Percentiles rank a stretch among this genome's conserved stretches.
These are phyloP conservation scores for Coemansia sp. DNA, from an alignment of 192 early-diverging fungal genomes.

Conservation along the genomic window DNA sequence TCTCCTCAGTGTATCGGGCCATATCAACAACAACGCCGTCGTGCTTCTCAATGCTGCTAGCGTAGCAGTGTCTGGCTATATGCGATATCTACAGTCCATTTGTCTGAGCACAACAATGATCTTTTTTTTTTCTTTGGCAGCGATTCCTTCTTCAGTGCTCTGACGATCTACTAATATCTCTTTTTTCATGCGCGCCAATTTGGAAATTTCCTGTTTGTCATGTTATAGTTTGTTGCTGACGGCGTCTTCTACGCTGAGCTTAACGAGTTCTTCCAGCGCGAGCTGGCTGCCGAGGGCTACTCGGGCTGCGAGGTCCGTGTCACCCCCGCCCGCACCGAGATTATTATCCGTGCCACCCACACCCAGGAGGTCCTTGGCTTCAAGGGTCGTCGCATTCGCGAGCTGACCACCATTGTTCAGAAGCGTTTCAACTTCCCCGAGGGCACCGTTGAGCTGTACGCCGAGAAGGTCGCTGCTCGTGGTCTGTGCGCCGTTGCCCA, in stretches of 20 bases:
- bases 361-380: slow-evolving; percentile 98
- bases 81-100: no score
- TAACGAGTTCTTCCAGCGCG: slow-evolving; percentile 98
- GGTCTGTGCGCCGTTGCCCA: slow-evolving; percentile 98
- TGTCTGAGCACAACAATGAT: background rate
- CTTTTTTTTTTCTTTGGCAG: background rate
- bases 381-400: slow-evolving; percentile 97
- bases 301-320: slow-evolving; percentile 99
- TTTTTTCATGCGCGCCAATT: background rate
- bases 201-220: background rate
- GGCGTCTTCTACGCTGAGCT: slow-evolving; percentile 99
- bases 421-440: slow-evolving; percentile 99
- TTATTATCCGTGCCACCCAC: slow-evolving; percentile 98
- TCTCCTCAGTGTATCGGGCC: background rate
- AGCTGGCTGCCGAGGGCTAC: slow-evolving; percentile 97
- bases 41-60: no score
- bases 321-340: slow-evolving; percentile 97
- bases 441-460: slow-evolving; percentile 97
- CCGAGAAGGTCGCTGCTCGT: slow-evolving; percentile 94
- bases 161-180: background rate
- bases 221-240: slow-evolving; percentile 93
- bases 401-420: slow-evolving; percentile 96
- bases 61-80: no score
- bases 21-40: background rate
- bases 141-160: no score